These are phyloP conservation scores for Rhizopogon sp. DNA, from an alignment of 768 basidiomycete species.

Conservation along the genomic window DNA sequence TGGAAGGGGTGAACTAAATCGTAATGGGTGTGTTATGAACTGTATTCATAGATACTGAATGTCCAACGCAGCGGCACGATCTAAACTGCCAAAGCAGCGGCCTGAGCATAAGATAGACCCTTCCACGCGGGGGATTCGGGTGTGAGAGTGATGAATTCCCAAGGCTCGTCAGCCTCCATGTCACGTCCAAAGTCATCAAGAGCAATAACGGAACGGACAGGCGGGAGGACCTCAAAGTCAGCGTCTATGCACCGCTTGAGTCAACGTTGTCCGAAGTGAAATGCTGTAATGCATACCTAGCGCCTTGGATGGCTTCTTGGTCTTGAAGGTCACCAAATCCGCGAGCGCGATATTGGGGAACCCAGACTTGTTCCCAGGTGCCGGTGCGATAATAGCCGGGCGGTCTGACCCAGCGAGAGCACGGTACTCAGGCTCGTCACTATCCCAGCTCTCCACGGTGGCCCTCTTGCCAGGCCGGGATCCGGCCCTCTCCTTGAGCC, in stretches of 20 bases:
- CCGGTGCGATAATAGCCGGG: background rate
- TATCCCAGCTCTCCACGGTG: constrained; percentile 26
- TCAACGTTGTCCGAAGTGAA: background rate
- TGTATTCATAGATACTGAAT: background rate
- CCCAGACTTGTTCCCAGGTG: constrained; percentile 3
- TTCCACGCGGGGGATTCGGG: constrained; percentile 23
- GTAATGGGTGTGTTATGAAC: constrained; percentile 6
- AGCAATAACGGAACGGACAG: constrained; percentile 26
- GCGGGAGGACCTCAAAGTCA: constrained; percentile 26
- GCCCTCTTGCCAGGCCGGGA: constrained; percentile 17
- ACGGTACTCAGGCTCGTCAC: constrained; percentile 10
- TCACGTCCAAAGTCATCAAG: constrained; percentile 19
- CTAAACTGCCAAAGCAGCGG: constrained; percentile 18
- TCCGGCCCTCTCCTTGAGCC: constrained; percentile 14
- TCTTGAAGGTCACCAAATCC: constrained; percentile 18
- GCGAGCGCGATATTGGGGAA: constrained; percentile 20
- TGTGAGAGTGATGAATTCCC: constrained; percentile 27
- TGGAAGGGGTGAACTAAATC: constrained; percentile 11
- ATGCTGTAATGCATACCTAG: background rate
- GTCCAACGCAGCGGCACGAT: background rate
- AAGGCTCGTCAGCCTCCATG: constrained; percentile 21
- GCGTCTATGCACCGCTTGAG: constrained; percentile 7
- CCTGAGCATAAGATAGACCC: constrained; percentile 29
- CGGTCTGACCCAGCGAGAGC: background rate
- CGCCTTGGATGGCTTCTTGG: background rate